Conservation (phyloP, 495 filamentous ascomycete species). For the Xylaria curta region DNA sequence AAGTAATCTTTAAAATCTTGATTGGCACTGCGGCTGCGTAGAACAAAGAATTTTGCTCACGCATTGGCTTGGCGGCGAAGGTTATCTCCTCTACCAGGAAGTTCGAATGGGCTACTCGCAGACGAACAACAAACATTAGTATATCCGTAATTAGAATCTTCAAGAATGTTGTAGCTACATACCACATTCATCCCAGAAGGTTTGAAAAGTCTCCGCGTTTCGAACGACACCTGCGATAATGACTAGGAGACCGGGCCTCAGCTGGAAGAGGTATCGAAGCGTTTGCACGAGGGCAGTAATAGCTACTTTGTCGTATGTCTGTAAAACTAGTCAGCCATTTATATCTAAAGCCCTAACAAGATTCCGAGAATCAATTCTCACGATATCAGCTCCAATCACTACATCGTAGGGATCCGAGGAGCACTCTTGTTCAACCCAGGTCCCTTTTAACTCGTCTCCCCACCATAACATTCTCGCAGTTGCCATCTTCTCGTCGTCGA, state of each 20-base stretch:
- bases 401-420: slow-evolving; percentile 38
- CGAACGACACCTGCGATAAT: slow-evolving; percentile 45
- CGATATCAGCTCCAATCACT: slow-evolving; percentile 52
- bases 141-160: neutral
- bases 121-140: neutral
- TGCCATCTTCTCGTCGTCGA: slow-evolving; percentile 48
- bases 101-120: slow-evolving; percentile 38
- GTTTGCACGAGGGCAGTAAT: slow-evolving; percentile 45
- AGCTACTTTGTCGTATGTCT: slow-evolving; percentile 44
- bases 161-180: slow-evolving; percentile 21
- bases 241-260: slow-evolving; percentile 37
- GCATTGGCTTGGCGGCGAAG: slow-evolving; percentile 50
- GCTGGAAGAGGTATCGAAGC: slow-evolving; percentile 39
- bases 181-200: slow-evolving; percentile 42
- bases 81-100: slow-evolving; percentile 53
- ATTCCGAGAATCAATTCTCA: slow-evolving; percentile 29
- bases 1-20: slow-evolving; percentile 42
- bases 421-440: slow-evolving; percentile 37
- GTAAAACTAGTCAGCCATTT: neutral
- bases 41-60: slow-evolving; percentile 64
- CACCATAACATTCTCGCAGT: slow-evolving; percentile 55
- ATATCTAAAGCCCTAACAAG: neutral
- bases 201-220: slow-evolving; percentile 45
- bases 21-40: slow-evolving; percentile 60
- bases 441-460: slow-evolving; percentile 48